Conservation (phyloP, 345 rosid genomes). For the Anacardium occidentale region DNA sequence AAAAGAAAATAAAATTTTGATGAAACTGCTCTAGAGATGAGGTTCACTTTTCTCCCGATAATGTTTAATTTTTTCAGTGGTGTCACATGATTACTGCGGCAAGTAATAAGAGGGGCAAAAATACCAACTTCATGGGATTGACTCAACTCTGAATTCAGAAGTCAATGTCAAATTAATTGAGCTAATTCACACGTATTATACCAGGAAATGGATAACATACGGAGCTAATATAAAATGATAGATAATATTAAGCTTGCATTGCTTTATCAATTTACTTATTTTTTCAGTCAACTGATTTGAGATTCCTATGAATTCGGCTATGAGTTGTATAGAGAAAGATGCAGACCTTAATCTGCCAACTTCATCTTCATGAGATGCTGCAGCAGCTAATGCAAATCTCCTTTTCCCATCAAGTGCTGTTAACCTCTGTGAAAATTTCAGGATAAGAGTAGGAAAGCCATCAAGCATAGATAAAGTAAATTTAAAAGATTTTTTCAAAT, state of each 20-base stretch:
- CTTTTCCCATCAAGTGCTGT: conserved; percentile 98
- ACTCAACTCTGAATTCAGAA: not conserved
- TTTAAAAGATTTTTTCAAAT: conserved; percentile 3
- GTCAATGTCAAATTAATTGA: not conserved
- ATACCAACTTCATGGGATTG: not conserved
- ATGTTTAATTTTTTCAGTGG: not conserved
- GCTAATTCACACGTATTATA: not conserved
- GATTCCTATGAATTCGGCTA: not conserved
- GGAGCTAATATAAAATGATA: not conserved
- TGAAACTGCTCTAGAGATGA: not conserved
- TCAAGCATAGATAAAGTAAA: not conserved
- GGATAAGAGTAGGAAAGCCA: conserved; percentile 8
- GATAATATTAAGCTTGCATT: not conserved
- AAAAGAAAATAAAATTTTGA: no score
- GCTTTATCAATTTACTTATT: not conserved
- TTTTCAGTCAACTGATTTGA: not conserved
- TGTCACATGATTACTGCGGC: not conserved
- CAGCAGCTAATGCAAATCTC: conserved; percentile 96
- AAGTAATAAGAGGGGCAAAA: not conserved
- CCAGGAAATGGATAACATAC: not conserved
- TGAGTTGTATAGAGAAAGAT: conserved; percentile 19
- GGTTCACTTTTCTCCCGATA: not conserved
- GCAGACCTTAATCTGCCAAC: conserved; percentile 86
- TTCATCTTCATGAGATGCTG: conserved; percentile 83
- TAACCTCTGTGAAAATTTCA: conserved; percentile 60